Evolutionary conservation across 2,329 filamentous ascomycete genomes (phyloP).

Genomic region (Sarocladium kiliense): DNA sequence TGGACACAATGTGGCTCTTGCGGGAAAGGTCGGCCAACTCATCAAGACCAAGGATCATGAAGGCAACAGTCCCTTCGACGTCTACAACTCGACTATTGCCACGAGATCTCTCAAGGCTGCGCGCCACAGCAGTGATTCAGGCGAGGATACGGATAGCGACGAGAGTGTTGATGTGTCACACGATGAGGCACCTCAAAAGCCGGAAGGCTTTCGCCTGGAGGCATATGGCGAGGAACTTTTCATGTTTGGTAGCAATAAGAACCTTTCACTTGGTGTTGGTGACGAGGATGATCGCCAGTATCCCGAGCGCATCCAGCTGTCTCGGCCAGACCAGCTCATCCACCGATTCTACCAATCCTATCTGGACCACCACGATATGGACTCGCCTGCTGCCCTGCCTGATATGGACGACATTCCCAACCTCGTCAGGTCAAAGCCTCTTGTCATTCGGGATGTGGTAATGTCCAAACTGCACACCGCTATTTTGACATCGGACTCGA

Average conservation of each 20-base stretch:
- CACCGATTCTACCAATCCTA: slow-evolving; percentile 64
- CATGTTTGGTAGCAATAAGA: slow-evolving; percentile 95
- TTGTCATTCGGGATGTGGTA: slow-evolving; percentile 74
- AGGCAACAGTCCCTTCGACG: slow-evolving; percentile 88
- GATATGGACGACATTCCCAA: slow-evolving; percentile 58
- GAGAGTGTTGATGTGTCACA: slow-evolving; percentile 32
- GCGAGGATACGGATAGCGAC: slow-evolving; percentile 42
- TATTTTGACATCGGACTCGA: slow-evolving; percentile 77
- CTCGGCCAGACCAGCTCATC: slow-evolving; percentile 72
- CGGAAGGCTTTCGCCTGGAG: slow-evolving; percentile 15
- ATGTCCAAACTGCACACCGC: slow-evolving; percentile 92
- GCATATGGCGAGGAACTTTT: slow-evolving; percentile 75
- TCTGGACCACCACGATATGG: slow-evolving; percentile 40
- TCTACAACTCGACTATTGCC: slow-evolving; percentile 84
- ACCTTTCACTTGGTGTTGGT: slow-evolving; percentile 86
- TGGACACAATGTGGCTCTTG: slow-evolving; percentile 53
- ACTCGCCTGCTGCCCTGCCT: slow-evolving; percentile 21
- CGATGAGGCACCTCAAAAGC: slow-evolving; percentile 11
- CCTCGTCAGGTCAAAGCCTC: slow-evolving; percentile 63
- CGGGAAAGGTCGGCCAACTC: slow-evolving; percentile 63
- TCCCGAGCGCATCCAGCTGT: slow-evolving; percentile 75
- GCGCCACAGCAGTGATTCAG: slow-evolving; percentile 12
- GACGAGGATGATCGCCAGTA: slow-evolving; percentile 93
- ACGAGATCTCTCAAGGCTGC: slow-evolving; percentile 56
- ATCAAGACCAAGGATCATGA: slow-evolving; percentile 96